Conservation (phyloP, 768 basidiomycete species). For the Hypholoma sublateritium region DNA sequence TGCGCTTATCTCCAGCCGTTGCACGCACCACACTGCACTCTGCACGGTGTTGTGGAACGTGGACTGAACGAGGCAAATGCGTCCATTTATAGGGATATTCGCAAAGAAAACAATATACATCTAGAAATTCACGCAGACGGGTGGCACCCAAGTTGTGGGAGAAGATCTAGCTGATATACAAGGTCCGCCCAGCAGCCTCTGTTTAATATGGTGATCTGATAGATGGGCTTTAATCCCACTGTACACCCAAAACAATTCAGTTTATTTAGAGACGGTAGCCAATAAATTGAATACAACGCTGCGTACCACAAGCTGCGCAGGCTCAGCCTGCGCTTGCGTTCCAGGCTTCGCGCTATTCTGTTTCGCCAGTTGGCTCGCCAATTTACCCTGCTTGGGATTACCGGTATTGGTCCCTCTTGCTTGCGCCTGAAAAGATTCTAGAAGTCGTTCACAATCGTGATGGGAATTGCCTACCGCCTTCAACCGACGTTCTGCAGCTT, state of each 20-base stretch:
- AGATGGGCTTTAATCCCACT: slow-evolving; percentile 36
- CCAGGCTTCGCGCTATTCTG: slow-evolving; percentile 32
- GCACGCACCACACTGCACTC: no score
- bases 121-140: not conserved
- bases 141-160: not conserved
- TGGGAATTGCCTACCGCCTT: slow-evolving; percentile 46
- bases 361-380: slow-evolving; percentile 42
- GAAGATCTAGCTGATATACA: not conserved
- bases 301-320: slow-evolving; percentile 41
- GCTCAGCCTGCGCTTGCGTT: slow-evolving; percentile 34
- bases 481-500: slow-evolving; percentile 60
- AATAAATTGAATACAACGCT: not conserved
- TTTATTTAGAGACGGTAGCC: slow-evolving; percentile 1
- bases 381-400: slow-evolving; percentile 48
- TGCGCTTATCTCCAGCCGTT: not conserved
- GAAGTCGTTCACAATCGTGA: slow-evolving; percentile 18
- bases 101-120: slow-evolving; percentile 1
- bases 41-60: slow-evolving; percentile 17
- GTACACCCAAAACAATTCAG: slow-evolving; percentile 9
- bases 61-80: slow-evolving; percentile 19
- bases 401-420: slow-evolving; percentile 40
- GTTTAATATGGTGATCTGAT: not conserved
- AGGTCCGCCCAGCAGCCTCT: slow-evolving; percentile 9
- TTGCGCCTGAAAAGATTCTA: slow-evolving; percentile 35
- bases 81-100: slow-evolving; percentile 15